Conservation (phyloP, 352 stramenopile species). For the Pseudoperonospora humuli region DNA sequence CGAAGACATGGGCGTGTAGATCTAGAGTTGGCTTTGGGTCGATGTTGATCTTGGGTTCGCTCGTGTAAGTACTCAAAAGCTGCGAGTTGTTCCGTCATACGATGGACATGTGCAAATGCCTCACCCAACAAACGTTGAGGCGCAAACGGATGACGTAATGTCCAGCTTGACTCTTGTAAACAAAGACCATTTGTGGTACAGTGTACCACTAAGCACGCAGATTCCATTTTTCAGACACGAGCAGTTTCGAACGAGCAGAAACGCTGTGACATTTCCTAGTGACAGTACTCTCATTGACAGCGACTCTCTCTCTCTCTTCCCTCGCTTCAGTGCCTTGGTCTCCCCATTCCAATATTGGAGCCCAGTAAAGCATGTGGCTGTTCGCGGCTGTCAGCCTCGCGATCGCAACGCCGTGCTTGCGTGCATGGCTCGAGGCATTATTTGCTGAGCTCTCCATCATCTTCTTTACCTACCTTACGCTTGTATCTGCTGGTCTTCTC, state of each 20-base stretch:
- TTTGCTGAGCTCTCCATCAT: constrained; percentile 59
- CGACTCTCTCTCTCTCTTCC: constrained; percentile 6
- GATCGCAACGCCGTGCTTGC: constrained; percentile 46
- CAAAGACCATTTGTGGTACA: too few species aligned
- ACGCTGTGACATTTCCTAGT: not conserved
- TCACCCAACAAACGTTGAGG: too few species aligned
- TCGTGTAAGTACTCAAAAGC: constrained; percentile 4
- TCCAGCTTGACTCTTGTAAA: too few species aligned
- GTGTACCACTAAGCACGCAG: too few species aligned
- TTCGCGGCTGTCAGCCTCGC: constrained; percentile 45
- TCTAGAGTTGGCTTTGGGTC: too few species aligned
- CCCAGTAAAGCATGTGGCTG: constrained; percentile 35
- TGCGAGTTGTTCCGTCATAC: too few species aligned
- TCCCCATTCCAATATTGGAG: constrained; percentile 22
- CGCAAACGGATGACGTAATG: too few species aligned
- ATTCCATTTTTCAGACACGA: too few species aligned
- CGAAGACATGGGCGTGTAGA: constrained; percentile 16
- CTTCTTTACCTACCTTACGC: constrained; percentile 48
- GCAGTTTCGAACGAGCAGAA: too few species aligned
- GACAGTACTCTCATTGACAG: constrained; percentile 5
- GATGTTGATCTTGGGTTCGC: too few species aligned
- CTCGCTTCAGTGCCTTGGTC: constrained; percentile 1
- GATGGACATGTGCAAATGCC: too few species aligned
- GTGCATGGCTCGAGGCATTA: constrained; percentile 42
- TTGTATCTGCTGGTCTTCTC: constrained; percentile 20